Evolutionary conservation across 169 alveolate genomes (phyloP).

Genomic region (Besnoitia besnoiti): DNA sequence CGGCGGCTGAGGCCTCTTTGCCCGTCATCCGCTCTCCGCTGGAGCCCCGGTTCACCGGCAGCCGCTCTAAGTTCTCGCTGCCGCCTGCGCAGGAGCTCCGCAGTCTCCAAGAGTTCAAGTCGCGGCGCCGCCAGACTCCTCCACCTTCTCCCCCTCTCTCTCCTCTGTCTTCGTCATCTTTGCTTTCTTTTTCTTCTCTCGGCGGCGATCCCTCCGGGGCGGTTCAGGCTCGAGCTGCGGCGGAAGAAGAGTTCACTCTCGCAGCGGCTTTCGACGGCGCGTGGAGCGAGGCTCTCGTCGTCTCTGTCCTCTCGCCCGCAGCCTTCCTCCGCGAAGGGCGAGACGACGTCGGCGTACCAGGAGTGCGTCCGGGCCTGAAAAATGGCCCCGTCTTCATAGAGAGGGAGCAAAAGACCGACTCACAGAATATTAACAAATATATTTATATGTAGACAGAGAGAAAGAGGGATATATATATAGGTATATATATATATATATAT

Average conservation of each 20-base stretch:
- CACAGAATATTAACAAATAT: too few relatives aligned
- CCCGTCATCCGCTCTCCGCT: not conserved
- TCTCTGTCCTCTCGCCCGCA: not conserved
- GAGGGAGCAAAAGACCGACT: too few relatives aligned
- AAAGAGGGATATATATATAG: too few relatives aligned
- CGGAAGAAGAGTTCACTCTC: not conserved
- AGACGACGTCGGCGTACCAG: not conserved
- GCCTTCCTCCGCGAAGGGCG: not conserved
- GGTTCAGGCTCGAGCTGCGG: not conserved
- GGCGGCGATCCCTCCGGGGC: not conserved
- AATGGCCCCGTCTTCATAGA: too few relatives aligned
- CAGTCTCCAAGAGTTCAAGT: not conserved
- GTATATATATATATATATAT: too few relatives aligned
- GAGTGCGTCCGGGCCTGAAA: too few relatives aligned
- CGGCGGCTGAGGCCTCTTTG: conserved; percentile 45
- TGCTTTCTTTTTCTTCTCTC: not conserved
- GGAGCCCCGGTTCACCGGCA: conserved; percentile 39
- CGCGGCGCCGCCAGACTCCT: not conserved
- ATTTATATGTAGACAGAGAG: too few relatives aligned
- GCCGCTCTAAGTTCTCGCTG: conserved; percentile 16
- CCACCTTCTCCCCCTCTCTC: not conserved
- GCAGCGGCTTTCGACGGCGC: not conserved
- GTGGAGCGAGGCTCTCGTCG: not conserved
- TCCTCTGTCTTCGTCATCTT: not conserved
- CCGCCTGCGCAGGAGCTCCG: not conserved